Percentiles rank a stretch among this genome's conserved stretches.
Conservation (phyloP, 352 stramenopile species). For the Globisporangium nunn region DNA sequence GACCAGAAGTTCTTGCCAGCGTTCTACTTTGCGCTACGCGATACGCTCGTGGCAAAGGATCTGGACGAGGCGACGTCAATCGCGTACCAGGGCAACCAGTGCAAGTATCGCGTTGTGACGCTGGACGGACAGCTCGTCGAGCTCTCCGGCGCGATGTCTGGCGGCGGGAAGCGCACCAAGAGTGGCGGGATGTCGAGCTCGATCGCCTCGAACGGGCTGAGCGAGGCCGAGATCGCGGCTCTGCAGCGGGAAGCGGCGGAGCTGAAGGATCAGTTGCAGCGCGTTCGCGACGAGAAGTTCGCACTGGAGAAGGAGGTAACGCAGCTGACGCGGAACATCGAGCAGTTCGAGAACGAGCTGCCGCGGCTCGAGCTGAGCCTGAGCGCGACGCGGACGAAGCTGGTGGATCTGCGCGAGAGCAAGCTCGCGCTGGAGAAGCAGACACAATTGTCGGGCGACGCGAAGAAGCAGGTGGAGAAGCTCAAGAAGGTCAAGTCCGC, state of each 20-base stretch:
- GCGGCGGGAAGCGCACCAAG: slow-evolving; percentile 91
- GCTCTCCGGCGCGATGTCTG: slow-evolving; percentile 98
- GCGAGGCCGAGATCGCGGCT: slow-evolving; percentile 47
- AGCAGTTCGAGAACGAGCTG: slow-evolving; percentile 85
- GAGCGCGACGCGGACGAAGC: slow-evolving; percentile 49
- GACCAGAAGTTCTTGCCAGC: slow-evolving; percentile 89
- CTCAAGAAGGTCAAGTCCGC: slow-evolving; percentile 79
- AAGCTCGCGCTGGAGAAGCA: slow-evolving; percentile 78
- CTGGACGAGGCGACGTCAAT: slow-evolving; percentile 90
- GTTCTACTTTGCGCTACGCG: slow-evolving; percentile 95
- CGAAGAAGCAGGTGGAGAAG: slow-evolving; percentile 81
- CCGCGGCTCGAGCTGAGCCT: slow-evolving; percentile 89
- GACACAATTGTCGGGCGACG: slow-evolving; percentile 79
- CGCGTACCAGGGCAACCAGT: slow-evolving; percentile 90
- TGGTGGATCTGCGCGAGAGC: slow-evolving; percentile 54
- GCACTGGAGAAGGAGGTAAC: slow-evolving; percentile 83
- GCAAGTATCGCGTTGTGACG: slow-evolving; percentile 96
- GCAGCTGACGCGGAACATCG: slow-evolving; percentile 80
- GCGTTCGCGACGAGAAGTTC: slow-evolving; percentile 54
- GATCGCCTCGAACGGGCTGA: slow-evolving; percentile 36
- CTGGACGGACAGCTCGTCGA: slow-evolving; percentile 97
- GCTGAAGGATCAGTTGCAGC: slow-evolving; percentile 43
- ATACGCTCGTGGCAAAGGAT: slow-evolving; percentile 96
- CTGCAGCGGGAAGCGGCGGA: slow-evolving; percentile 52
- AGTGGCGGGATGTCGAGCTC: slow-evolving; percentile 92